Evolutionary conservation across 78 protist genomes (phyloP).

Genomic region (Andalucia godoyi): DNA sequence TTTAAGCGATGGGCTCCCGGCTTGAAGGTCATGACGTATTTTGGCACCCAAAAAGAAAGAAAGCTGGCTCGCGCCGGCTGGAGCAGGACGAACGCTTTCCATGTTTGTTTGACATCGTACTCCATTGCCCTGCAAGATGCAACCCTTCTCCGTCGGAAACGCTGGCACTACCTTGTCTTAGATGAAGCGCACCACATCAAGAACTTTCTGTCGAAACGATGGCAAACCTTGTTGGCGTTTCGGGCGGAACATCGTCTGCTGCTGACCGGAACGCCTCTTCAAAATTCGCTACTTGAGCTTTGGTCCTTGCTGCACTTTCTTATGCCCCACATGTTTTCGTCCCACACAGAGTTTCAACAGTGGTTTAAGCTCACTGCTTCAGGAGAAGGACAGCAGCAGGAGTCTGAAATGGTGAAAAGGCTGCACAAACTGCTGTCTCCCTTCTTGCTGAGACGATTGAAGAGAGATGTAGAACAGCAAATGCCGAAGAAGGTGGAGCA

Average conservation of each 20-base stretch:
- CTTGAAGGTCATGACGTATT: constrained; percentile 77
- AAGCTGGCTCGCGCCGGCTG: constrained; percentile 71
- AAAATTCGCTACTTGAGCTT: constrained; percentile 85
- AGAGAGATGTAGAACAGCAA: constrained; percentile 74
- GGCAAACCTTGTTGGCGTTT: constrained; percentile 70
- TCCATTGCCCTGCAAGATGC: constrained; percentile 52
- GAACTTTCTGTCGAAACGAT: constrained; percentile 65
- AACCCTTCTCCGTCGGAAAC: constrained; percentile 20
- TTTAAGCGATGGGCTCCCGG: constrained; percentile 78
- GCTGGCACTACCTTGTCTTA: constrained; percentile 81
- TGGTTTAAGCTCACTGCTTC: constrained; percentile 72
- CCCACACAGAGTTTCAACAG: constrained; percentile 66
- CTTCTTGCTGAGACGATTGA: constrained; percentile 83
- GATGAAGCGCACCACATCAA: constrained; percentile 96
- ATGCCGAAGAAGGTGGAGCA: constrained; percentile 67
- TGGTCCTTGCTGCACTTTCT: constrained; percentile 94
- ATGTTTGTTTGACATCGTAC: constrained; percentile 84
- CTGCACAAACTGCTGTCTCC: constrained; percentile 78
- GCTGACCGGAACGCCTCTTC: constrained; percentile 93
- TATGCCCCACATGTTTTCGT: constrained; percentile 77
- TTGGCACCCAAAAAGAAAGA: constrained; percentile 71
- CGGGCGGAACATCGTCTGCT: constrained; percentile 62
- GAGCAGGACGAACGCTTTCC: constrained; percentile 59
- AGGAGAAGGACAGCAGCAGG: constrained; percentile 44
- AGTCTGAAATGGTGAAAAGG: constrained; percentile 32